A percentile compares a stretch with the other conserved stretches of the same genome.
Evolutionary conservation across 257 asterid species (phyloP).

Genomic region (Solanum pennellii): DNA sequence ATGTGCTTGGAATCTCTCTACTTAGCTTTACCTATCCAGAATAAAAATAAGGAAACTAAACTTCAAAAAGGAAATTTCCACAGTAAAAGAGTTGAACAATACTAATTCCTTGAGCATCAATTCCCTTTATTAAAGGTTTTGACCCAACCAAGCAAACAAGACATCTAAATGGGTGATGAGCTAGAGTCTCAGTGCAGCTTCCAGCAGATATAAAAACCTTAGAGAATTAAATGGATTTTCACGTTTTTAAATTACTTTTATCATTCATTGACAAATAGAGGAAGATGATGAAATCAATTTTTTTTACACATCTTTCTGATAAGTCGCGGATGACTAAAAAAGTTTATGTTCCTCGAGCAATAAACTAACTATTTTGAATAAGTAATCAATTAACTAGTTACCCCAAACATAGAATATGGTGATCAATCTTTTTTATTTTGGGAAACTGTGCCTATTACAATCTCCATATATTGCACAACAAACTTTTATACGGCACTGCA

Average conservation of each 20-base stretch:
- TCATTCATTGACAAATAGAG: not conserved
- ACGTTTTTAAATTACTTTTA: not conserved
- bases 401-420: not conserved
- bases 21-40: not conserved
- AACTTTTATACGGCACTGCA: not conserved
- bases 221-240: not conserved
- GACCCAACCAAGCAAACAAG: not conserved
- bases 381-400: not conserved
- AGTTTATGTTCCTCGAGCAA: not conserved
- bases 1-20: not conserved
- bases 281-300: not conserved
- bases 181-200: not conserved
- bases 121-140: not conserved
- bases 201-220: not conserved
- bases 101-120: not conserved
- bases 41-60: not conserved
- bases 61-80: not conserved
- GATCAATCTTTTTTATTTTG: not conserved
- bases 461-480: not conserved
- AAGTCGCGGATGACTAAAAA: not conserved
- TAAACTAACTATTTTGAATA: not conserved
- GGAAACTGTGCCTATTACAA: not conserved
- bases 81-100: not conserved
- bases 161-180: not conserved
- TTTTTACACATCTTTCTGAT: not conserved